These are phyloP conservation scores for Alternaria burnsii DNA, from an alignment of 2,329 filamentous ascomycete genomes.

Conservation along the genomic window DNA sequence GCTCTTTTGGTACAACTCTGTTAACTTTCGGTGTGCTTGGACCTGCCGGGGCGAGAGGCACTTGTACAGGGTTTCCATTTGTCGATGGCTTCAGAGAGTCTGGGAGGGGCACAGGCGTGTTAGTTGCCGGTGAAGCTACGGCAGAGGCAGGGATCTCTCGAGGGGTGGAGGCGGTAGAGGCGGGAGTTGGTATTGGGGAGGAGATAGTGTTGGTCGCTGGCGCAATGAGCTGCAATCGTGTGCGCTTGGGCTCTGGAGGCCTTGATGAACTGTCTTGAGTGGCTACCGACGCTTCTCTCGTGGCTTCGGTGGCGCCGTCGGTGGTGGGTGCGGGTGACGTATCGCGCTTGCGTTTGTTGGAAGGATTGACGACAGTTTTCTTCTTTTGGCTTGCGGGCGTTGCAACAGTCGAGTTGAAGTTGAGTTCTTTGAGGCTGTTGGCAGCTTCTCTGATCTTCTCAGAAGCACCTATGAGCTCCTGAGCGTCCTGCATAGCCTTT, in stretches of 20 bases:
- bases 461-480: constrained; percentile 48
- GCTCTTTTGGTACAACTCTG: constrained; percentile 20
- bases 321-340: constrained; percentile 47
- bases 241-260: constrained; percentile 44
- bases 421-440: constrained; percentile 46
- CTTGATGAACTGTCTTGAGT: constrained; percentile 38
- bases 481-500: constrained; percentile 57
- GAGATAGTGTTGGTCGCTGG: constrained; percentile 18
- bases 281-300: constrained; percentile 35
- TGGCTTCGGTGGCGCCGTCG: constrained; percentile 22
- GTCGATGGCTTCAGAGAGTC: constrained; percentile 31
- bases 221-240: constrained; percentile 31
- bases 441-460: constrained; percentile 47
- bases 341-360: constrained; percentile 66
- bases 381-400: constrained; percentile 33
- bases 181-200: constrained; percentile 22
- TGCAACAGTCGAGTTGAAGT: constrained; percentile 32
- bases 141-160: constrained; percentile 17
- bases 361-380: constrained; percentile 32
- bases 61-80: constrained; percentile 36
- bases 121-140: constrained; percentile 23
- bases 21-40: constrained; percentile 41
- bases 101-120: constrained; percentile 22
- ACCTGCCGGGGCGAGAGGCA: constrained; percentile 58
- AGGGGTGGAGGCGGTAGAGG: constrained; percentile 20